A percentile compares a stretch with the other conserved stretches of the same genome.
Conservation (phyloP, 2,329 filamentous ascomycete species). For the Calonectria pauciramosa region DNA sequence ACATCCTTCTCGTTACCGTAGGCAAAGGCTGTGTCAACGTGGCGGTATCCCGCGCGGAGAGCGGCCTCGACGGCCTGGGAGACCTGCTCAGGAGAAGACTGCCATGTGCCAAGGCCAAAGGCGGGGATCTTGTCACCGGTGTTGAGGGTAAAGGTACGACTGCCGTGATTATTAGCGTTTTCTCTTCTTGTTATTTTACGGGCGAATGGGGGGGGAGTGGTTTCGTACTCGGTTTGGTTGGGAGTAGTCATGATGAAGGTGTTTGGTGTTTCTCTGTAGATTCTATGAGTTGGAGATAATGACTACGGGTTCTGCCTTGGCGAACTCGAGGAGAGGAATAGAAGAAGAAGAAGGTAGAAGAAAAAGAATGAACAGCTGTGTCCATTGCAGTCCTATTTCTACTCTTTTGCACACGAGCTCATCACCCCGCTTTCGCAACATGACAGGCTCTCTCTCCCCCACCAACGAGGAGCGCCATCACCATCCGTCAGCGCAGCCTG, state of each 20-base stretch:
- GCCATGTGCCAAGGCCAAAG: constrained; percentile 84
- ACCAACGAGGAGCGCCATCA: constrained; percentile 15
- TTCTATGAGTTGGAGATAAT: background rate
- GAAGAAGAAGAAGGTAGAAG: background rate
- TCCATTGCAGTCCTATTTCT: constrained; percentile 19
- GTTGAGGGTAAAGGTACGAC: constrained; percentile 75
- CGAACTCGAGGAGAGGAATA: background rate
- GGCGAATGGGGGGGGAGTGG: background rate
- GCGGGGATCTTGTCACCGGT: constrained; percentile 84
- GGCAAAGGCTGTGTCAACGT: constrained; percentile 82
- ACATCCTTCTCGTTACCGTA: constrained; percentile 84
- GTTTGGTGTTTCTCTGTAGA: background rate
- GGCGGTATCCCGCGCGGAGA: constrained; percentile 77
- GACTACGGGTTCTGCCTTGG: background rate
- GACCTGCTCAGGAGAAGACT: constrained; percentile 78
- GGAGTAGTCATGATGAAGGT: constrained; percentile 31
- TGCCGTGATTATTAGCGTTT: constrained; percentile 22
- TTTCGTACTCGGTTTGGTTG: constrained; percentile 28
- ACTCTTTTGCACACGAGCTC: constrained; percentile 9
- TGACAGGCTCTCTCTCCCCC: constrained; percentile 1
- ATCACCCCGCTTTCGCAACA: constrained; percentile 17
- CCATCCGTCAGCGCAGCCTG: constrained; percentile 16
- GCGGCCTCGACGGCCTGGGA: constrained; percentile 79
- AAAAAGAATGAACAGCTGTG: constrained; percentile 2
- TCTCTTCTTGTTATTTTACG: background rate